Evolutionary conservation across 1,139 yeast species (phyloP).

Genomic region (Yamadazyma trypodendri): DNA sequence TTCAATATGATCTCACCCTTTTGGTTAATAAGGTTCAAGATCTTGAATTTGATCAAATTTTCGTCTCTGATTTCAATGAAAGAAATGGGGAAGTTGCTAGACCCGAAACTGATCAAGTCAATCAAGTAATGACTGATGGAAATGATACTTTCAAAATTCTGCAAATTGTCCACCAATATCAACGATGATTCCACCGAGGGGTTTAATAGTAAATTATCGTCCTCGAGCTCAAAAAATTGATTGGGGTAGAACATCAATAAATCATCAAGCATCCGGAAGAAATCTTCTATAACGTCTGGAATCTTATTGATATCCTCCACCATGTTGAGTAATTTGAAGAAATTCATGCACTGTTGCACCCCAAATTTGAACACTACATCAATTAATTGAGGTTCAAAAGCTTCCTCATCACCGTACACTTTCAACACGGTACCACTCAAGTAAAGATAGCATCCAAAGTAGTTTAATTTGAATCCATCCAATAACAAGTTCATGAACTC

Average conservation of each 20-base stretch:
- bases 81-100: slow-evolving; percentile 76
- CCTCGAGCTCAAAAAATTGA: slow-evolving; percentile 52
- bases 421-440: slow-evolving; percentile 82
- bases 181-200: slow-evolving; percentile 63
- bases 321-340: slow-evolving; percentile 34
- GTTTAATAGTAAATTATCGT: slow-evolving; percentile 39
- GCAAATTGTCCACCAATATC: slow-evolving; percentile 50
- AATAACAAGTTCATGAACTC: slow-evolving; percentile 63
- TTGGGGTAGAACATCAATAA: slow-evolving; percentile 76
- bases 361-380: slow-evolving; percentile 49
- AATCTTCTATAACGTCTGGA: slow-evolving; percentile 85
- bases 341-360: slow-evolving; percentile 42
- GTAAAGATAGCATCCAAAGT: slow-evolving; percentile 85
- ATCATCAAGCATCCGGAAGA: slow-evolving; percentile 80
- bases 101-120: slow-evolving; percentile 83
- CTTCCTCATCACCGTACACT: slow-evolving; percentile 65
- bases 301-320: slow-evolving; percentile 34
- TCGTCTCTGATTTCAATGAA: slow-evolving; percentile 50
- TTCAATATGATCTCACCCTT: slow-evolving; percentile 60
- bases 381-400: slow-evolving; percentile 33
- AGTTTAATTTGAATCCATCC: slow-evolving; percentile 65
- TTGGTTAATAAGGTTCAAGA: slow-evolving; percentile 45
- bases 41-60: slow-evolving; percentile 48
- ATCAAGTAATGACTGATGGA: slow-evolving; percentile 73
- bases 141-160: slow-evolving; percentile 70